phyloP scores from a whole-genome alignment of 345 rosid species.

The Anastatica hierochuntica region DNA sequence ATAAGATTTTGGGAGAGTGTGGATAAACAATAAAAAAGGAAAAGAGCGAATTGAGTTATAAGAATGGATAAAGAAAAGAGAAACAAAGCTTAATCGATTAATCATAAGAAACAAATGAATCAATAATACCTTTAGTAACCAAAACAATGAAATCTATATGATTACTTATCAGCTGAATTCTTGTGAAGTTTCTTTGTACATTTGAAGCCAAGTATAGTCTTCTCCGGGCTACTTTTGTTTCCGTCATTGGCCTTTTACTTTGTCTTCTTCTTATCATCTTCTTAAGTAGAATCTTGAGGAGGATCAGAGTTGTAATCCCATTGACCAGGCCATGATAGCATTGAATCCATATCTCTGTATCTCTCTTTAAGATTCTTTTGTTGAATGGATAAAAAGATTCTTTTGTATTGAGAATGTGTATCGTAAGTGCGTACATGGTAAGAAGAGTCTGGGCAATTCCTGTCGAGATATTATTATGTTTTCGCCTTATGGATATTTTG shows the following conservation, averaged over 20 bases:
- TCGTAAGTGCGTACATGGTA: too few relatives aligned
- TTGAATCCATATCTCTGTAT: conserved; percentile 11
- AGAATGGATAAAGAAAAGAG: too few relatives aligned
- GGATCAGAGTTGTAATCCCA: conserved; percentile 26
- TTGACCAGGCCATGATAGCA: conserved; percentile 27
- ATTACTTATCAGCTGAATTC: conserved; percentile 19
- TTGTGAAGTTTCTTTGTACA: conserved; percentile 22
- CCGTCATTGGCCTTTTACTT: conserved; percentile 18
- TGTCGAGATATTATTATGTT: too few relatives aligned
- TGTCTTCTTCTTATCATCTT: conserved; percentile 12
- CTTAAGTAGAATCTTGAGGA: conserved; percentile 15
- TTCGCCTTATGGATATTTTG: too few relatives aligned
- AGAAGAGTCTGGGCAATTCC: too few relatives aligned
- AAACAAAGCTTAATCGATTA: too few relatives aligned
- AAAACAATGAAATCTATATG: not conserved
- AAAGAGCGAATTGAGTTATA: too few relatives aligned
- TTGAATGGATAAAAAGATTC: too few relatives aligned
- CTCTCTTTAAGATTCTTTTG: not conserved
- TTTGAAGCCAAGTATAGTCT: conserved; percentile 19
- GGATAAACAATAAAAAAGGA: too few relatives aligned
- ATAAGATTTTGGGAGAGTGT: too few relatives aligned
- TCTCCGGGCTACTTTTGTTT: conserved; percentile 17
- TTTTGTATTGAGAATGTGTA: too few relatives aligned
- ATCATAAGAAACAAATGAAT: too few relatives aligned
- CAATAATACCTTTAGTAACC: not conserved